Base-by-base conservation (phyloP, 768 basidiomycete species). In the Arthromyces matolae region DNA sequence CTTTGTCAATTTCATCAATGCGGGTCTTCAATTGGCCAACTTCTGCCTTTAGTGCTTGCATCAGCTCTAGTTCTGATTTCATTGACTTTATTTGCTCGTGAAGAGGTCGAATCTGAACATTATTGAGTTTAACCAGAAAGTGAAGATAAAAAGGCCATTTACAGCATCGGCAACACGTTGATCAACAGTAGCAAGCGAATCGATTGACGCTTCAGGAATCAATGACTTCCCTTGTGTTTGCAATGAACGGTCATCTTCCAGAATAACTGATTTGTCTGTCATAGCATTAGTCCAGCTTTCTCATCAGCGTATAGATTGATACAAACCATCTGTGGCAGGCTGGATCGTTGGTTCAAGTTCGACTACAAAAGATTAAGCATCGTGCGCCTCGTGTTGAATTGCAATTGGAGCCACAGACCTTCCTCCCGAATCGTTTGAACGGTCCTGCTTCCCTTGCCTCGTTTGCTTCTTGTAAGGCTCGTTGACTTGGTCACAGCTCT, bases 401-500 rank as follows among this genome's bases (percentile, higher is more conserved):
- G 22, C 7, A 6, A 4, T 32, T 18, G 14, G n/a, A 50, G 19
- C 38, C 14, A 51, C 68, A 28, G 40, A 80, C 79, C 80, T 68
- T 80, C 75, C 64, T 78, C 79, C 42, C 61, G 63, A 20, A 88
- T 87, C 4, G 79, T 77, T 16, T 77, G 77, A 28, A 75, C 60
- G 19, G 70, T 72, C 58, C 61, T 79, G 56, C 72, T 83, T 36
- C 64, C 66, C 60, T 73, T 86, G 27, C 68, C 64, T 52, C 77
- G 73, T 59, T 69, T 79, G 47, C 68, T 71, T 55, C 68, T 77
- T 4, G 76, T 68, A n/a, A 74, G 45, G 56, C 72, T 79, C 25
- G 72, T 56, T 0, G 84, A 77, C 60, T 77, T 84, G 7, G 86
- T 87, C 20, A 85, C 66, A 32, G 73, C 66, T 45, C 88, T 78